A percentile compares a stretch with the other conserved stretches of the same genome.
Conservation (phyloP, 108 stramenopile genomes). For the Chaetoceros tenuissimus region DNA sequence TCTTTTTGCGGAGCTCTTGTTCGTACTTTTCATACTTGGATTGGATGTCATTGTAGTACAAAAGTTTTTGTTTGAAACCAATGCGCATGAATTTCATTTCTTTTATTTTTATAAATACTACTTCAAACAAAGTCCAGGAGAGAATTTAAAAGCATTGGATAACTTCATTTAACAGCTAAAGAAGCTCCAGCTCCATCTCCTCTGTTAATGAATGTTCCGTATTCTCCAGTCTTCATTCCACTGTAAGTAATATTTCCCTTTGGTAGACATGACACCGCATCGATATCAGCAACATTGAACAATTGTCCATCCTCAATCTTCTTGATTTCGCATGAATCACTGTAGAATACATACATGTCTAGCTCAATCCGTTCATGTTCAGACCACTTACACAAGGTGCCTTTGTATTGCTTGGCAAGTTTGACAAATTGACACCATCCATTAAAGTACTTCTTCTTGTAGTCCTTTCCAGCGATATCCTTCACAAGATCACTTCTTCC, state of each 20-base stretch:
- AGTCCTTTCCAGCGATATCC: constrained; percentile 68
- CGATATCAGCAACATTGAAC: constrained; percentile 38
- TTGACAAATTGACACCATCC: constrained; percentile 58
- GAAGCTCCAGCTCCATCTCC: constrained; percentile 41
- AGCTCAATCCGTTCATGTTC: constrained; percentile 31
- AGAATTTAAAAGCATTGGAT: too few relatives aligned
- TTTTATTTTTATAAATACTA: too few relatives aligned
- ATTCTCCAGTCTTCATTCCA: constrained; percentile 43
- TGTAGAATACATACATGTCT: constrained; percentile 34
- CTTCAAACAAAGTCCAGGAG: too few relatives aligned
- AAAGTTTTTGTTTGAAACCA: too few relatives aligned
- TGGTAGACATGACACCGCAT: constrained; percentile 57
- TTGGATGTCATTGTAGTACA: too few relatives aligned
- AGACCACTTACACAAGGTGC: constrained; percentile 19
- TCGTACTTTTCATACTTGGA: too few relatives aligned
- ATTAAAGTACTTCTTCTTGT: constrained; percentile 42
- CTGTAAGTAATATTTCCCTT: constrained; percentile 34
- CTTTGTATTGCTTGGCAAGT: constrained; percentile 40
- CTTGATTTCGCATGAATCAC: constrained; percentile 13
- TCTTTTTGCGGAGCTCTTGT: too few relatives aligned
- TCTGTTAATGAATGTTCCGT: constrained; percentile 33
- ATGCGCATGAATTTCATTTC: too few relatives aligned
- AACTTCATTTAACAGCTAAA: constrained; percentile 11
- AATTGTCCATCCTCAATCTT: constrained; percentile 32
- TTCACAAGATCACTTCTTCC: constrained; percentile 46